Conservation (phyloP, 164 flowering plant species). For the Santalum album region DNA sequence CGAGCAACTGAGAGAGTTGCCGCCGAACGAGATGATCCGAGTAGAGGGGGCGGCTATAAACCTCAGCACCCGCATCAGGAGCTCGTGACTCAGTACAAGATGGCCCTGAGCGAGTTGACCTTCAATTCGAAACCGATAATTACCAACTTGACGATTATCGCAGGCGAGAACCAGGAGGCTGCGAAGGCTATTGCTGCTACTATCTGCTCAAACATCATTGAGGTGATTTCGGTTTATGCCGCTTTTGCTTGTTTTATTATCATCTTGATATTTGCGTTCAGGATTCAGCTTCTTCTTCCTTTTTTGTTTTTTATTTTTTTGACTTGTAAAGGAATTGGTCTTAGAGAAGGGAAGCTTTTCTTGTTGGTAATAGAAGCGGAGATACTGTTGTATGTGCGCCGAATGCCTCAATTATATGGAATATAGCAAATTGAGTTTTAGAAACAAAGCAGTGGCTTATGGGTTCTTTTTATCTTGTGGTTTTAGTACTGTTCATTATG, state of each 20-base stretch:
- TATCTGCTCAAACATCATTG: constrained; percentile 67
- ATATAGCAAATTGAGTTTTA: too few relatives aligned
- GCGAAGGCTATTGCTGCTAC: constrained; percentile 75
- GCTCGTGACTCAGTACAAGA: constrained; percentile 75
- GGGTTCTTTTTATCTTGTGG: too few relatives aligned
- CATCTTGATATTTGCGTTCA: neutral
- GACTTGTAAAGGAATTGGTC: too few relatives aligned
- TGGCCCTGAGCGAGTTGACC: constrained; percentile 80
- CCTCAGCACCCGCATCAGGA: constrained; percentile 51
- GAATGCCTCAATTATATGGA: too few relatives aligned
- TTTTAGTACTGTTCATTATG: too few relatives aligned
- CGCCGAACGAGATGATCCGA: constrained; percentile 27
- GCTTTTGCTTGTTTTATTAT: constrained; percentile 10
- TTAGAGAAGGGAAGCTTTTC: too few relatives aligned
- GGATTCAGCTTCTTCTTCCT: neutral
- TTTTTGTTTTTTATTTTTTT: neutral
- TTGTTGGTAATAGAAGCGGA: too few relatives aligned
- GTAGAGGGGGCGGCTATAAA: constrained; percentile 16
- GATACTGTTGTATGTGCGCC: too few relatives aligned
- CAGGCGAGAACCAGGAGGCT: constrained; percentile 80
- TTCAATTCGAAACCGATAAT: constrained; percentile 96
- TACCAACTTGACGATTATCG: constrained; percentile 90
- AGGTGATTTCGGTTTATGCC: constrained; percentile 57
- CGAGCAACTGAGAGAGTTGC: constrained; percentile 27
- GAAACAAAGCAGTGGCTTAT: too few relatives aligned